These are phyloP conservation scores for Boechera divaricarpa DNA, from an alignment of 345 rosid genomes.

Conservation along the genomic window DNA sequence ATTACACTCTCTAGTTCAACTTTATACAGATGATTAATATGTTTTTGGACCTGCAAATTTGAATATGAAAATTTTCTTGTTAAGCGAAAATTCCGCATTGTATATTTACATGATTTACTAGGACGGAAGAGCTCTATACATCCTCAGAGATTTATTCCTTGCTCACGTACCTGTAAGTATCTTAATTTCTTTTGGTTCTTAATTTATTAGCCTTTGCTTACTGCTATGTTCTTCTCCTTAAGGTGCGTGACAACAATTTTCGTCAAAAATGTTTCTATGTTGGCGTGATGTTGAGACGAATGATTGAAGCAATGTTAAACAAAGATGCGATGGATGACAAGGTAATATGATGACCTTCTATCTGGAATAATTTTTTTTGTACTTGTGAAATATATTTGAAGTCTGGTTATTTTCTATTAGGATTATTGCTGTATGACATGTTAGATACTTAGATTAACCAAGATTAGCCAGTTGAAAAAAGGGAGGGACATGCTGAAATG, in stretches of 20 bases:
- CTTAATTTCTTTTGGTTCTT: conserved; percentile 28
- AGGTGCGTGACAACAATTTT: conserved; percentile 73
- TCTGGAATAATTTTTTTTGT: conserved; percentile 1
- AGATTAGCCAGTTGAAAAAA: conserved; percentile 3
- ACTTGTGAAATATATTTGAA: neutral
- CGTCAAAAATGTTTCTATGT: conserved; percentile 93
- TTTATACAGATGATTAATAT: conserved; percentile 21
- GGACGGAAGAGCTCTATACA: conserved; percentile 68
- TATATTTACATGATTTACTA: conserved; percentile 40
- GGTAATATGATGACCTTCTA: conserved; percentile 51
- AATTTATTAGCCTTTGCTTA: conserved; percentile 28
- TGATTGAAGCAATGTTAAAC: conserved; percentile 91
- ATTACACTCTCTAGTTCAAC: conserved; percentile 20
- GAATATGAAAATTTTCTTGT: conserved; percentile 16
- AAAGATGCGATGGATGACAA: conserved; percentile 99
- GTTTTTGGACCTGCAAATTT: conserved; percentile 16
- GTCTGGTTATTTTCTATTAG: conserved; percentile 23
- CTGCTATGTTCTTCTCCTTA: conserved; percentile 28
- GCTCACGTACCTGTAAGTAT: conserved; percentile 86
- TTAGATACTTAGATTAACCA: conserved; percentile 19
- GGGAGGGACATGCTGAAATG: conserved; percentile 20
- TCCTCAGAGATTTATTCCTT: conserved; percentile 81
- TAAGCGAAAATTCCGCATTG: neutral
- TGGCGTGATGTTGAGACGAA: conserved; percentile 92
- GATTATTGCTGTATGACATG: conserved; percentile 13